A percentile compares a stretch with the other conserved stretches of the same genome.
These are phyloP conservation scores for Brassica hybrid DNA, from an alignment of 441 rosid genomes.

Conservation along the genomic window DNA sequence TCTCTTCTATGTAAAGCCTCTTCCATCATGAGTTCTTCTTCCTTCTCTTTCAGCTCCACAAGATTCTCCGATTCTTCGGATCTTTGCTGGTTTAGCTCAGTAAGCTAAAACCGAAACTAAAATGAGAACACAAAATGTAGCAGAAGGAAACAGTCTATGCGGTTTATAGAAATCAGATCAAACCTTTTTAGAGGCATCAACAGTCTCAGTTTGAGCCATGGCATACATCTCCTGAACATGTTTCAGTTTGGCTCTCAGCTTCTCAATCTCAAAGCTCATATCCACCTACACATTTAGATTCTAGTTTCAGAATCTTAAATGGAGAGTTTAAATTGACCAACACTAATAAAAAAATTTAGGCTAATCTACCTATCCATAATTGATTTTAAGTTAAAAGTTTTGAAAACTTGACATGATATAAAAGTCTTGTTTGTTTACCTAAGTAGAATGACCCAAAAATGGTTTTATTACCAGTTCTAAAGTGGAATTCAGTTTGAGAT, in stretches of 20 bases:
- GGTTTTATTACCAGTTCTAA: no score
- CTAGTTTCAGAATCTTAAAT: neutral
- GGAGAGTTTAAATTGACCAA: no score
- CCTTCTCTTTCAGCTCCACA: constrained; percentile 55
- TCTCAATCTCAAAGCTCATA: constrained; percentile 82
- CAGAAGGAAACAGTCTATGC: neutral
- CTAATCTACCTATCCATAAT: no score
- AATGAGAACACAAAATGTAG: constrained; percentile 10
- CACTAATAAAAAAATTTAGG: no score
- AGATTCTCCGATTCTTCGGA: constrained; percentile 64
- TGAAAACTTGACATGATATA: no score
- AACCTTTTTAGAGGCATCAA: constrained; percentile 88
- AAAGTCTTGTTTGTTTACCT: no score
- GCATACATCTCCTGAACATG: constrained; percentile 84
- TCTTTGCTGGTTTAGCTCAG: constrained; percentile 52
- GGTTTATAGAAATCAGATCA: neutral
- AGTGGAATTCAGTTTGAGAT: no score
- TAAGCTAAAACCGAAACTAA: constrained; percentile 51
- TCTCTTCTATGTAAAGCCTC: constrained; percentile 69
- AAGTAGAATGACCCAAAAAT: no score
- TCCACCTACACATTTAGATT: constrained; percentile 51
- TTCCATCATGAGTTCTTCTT: constrained; percentile 55
- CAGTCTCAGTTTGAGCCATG: constrained; percentile 76
- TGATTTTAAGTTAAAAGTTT: no score
- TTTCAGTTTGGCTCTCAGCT: constrained; percentile 85